Evolutionary conservation across 164 flowering plant species (phyloP), one percentile per base, ranked within the genome.

Genomic region (Kalanchoe fedtschenkoi): DNA sequence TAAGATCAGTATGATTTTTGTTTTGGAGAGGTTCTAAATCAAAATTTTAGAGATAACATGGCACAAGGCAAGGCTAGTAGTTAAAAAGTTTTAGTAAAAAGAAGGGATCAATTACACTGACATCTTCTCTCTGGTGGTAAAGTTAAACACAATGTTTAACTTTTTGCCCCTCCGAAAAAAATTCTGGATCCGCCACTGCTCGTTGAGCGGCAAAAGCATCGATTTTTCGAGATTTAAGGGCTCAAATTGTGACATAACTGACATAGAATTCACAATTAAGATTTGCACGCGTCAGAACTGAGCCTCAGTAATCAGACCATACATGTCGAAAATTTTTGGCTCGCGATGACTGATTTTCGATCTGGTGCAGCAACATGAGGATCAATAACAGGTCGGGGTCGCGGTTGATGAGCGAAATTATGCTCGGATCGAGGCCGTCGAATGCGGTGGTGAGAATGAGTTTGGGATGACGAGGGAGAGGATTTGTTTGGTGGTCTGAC

Each of bases 401-500:
- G 54, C 97, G 81, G 69, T 91, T 97, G 24, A 95, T 69, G 72
- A 95, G 91, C 0, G 80, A 86, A 10, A 64, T 22, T 34, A 65
- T 59, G 24, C 62, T 56, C 28, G 15, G 32, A 61, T 13, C 68
- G 19, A 60, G 56, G 1, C 67, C 43, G 24, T 63, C 30, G 0
- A 76, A 65, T 34, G 84, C 43, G 16, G 62, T 69, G 4, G 86
- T 77, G 39, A 93, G 75, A 39, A 90, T 56, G 5, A 95, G 85
- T n/a, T 73, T 64, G 9, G 95, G 64, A 5, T 93, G 21, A 90
- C 82, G 5, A 64, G 66, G 60, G 74, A 11, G 29, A 95, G 80
- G 74, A 96, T 91, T 63, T 89, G 96, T 39, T 78, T 79, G 61
- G 96, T 89, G 34, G 97, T 89, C 53, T 91, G 99, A n/a, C n/a